Percentiles rank a stretch among this genome's conserved stretches.
These are phyloP conservation scores for Amaranthus tricolor DNA, from an alignment of 179 eudicot genomes.

Conservation along the genomic window DNA sequence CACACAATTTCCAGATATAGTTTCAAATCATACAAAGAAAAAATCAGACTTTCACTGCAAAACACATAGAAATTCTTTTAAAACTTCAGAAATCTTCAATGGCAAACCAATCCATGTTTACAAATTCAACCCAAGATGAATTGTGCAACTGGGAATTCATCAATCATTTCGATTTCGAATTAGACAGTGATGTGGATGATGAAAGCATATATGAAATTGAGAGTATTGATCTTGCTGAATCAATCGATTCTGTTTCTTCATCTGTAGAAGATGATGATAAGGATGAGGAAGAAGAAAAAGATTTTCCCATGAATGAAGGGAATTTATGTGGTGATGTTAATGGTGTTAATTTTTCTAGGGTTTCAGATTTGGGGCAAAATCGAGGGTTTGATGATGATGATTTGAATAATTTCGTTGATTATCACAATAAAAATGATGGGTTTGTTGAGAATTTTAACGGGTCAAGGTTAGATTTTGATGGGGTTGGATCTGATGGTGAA, in stretches of 20 bases:
- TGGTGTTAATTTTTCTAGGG: neutral
- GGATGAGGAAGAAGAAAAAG: conserved; percentile 1
- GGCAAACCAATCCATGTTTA: conserved; percentile 23
- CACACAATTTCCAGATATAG: neutral
- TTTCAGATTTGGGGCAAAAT: conserved; percentile 4
- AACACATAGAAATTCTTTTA: neutral
- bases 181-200: conserved; percentile 5
- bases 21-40: neutral
- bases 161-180: conserved; percentile 19
- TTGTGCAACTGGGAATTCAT: conserved; percentile 35
- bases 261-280: conserved; percentile 8
- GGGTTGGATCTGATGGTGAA: too few species aligned
- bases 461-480: too few species aligned
- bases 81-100: conserved; percentile 5
- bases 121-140: conserved; percentile 21
- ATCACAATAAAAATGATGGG: neutral
- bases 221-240: conserved; percentile 24
- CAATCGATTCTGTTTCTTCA: conserved; percentile 21
- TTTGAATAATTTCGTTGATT: neutral
- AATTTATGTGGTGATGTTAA: neutral
- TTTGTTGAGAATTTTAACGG: too few species aligned
- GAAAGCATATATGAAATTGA: conserved; percentile 24
- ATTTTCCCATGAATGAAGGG: neutral
- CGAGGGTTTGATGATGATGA: neutral
- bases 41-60: neutral